Percentiles rank a stretch among this genome's conserved stretches.
phyloP scores from a whole-genome alignment of 768 basidiomycete species.

The Myochromella boudieri region DNA sequence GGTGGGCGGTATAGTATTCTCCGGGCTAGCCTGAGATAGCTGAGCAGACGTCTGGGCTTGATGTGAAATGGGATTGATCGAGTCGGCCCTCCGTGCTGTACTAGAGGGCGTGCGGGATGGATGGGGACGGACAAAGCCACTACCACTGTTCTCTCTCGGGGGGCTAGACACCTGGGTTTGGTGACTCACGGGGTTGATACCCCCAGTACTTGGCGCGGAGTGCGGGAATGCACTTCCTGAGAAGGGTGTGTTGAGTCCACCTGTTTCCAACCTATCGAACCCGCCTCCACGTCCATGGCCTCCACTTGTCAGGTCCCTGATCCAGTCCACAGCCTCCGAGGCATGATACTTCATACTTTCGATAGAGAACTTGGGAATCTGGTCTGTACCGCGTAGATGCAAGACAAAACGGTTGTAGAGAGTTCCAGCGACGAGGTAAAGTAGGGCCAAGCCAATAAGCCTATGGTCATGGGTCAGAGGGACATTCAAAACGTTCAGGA shows the following conservation, averaged over 20 bases:
- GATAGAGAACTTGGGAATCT: conserved; percentile 66
- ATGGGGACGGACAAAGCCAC: conserved; percentile 33
- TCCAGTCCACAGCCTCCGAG: conserved; percentile 42
- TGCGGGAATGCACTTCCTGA: conserved; percentile 3
- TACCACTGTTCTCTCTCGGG: conserved; percentile 20
- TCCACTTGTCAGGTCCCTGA: conserved; percentile 32
- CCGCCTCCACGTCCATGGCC: conserved; percentile 22
- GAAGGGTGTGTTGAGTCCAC: conserved; percentile 3
- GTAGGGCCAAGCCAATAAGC: conserved; percentile 51
- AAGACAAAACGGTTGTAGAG: conserved; percentile 81
- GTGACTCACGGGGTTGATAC: conserved; percentile 40
- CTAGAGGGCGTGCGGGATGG: conserved; percentile 12
- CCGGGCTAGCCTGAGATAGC: neutral
- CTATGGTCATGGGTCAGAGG: conserved; percentile 31
- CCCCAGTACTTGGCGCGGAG: conserved; percentile 5
- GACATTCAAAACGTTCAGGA: too few relatives aligned
- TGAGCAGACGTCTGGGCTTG: conserved; percentile 33
- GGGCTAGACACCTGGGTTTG: conserved; percentile 17
- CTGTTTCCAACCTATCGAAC: conserved; percentile 11
- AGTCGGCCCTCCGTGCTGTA: conserved; percentile 19
- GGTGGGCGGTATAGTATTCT: conserved; percentile 13
- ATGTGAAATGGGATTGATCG: conserved; percentile 46
- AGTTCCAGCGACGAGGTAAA: conserved; percentile 67
- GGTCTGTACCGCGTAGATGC: conserved; percentile 66
- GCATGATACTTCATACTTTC: conserved; percentile 50